Base-by-base conservation (phyloP, 352 stramenopile genomes). In the Pelagophyceae sp. region DNA sequence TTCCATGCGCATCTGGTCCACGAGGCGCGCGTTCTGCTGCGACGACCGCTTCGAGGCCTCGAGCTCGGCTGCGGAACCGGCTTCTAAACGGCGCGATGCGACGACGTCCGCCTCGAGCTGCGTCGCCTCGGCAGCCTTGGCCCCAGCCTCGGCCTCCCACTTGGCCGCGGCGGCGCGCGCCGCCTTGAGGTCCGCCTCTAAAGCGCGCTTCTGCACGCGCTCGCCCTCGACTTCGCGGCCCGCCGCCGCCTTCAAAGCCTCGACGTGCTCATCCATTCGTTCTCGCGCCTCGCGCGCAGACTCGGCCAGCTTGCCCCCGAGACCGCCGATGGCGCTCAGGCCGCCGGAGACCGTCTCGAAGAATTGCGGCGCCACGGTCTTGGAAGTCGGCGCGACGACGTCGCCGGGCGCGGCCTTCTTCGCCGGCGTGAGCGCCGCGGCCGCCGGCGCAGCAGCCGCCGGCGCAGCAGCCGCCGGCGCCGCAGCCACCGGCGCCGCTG, bases 91-190 rank as follows among this genome's bases (percentile, higher is more conserved):
- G 35, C 67, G 0, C 5, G 29, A 54, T 2, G 11, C 38, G 17
- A 58, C 35, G 67, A 74, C 35, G 35, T 58, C 35, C 33, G 67
- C 67, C 27, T 50, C 67, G 33, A 74, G 38, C 17, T n/a, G 33
- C 33, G 67, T 37, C 20, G 35, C 38, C 17, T 74, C 67, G 35
- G 33, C 67, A 1, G 5, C 35, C 35, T 37, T 23, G 5, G 33
- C 33, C 20, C 35, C 67, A 0, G 67, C 67, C 38, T 50, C 67
- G 2, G 15, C 37, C 38, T 74, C 67, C 61, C 61, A 71, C 45
- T 54, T 54, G 58, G 15, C 23, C 58, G 23, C 23, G 11, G 15
- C 6, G 23, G 58, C 58, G 11, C 58, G 58, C 58, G 11, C 58
- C 58, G 15, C 29, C 20, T 17, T 31, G 2, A 31, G 35, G 25